phyloP scores from a whole-genome alignment of 148 eudicot species.

The Polygonum aviculare region DNA sequence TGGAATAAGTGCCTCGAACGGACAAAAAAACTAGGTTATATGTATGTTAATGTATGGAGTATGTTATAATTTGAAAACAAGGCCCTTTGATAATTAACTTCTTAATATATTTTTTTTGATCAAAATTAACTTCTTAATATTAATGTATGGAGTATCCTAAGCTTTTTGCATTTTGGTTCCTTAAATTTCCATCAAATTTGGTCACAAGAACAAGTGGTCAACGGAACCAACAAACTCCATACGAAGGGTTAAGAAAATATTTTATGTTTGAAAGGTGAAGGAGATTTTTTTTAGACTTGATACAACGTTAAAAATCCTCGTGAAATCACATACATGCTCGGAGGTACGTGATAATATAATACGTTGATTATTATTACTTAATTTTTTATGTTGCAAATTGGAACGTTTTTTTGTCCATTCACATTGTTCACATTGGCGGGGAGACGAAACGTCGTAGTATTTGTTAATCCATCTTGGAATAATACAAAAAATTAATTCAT shows the following conservation, averaged over 20 bases:
- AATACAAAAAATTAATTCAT: no score
- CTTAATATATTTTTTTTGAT: no score
- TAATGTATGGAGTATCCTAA: no score
- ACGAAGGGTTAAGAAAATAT: background rate
- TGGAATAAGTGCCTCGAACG: no score
- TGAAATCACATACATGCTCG: background rate
- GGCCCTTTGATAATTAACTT: no score
- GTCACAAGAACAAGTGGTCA: background rate
- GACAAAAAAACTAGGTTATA: no score
- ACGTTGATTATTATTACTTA: no score
- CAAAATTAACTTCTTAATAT: no score
- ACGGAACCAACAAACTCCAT: background rate
- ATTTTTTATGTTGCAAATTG: background rate
- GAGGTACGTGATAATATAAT: background rate
- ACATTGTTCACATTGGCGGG: slow-evolving; percentile 3
- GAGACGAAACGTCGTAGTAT: background rate
- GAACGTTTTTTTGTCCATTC: background rate
- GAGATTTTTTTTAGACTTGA: background rate
- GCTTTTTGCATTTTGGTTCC: no score
- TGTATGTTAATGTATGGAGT: no score
- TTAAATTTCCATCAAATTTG: background rate
- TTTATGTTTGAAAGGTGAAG: background rate
- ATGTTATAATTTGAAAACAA: no score
- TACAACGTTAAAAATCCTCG: background rate
- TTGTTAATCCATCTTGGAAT: background rate